phyloP scores from a whole-genome alignment of 305 asterid species.

The Solanum hybrid region DNA sequence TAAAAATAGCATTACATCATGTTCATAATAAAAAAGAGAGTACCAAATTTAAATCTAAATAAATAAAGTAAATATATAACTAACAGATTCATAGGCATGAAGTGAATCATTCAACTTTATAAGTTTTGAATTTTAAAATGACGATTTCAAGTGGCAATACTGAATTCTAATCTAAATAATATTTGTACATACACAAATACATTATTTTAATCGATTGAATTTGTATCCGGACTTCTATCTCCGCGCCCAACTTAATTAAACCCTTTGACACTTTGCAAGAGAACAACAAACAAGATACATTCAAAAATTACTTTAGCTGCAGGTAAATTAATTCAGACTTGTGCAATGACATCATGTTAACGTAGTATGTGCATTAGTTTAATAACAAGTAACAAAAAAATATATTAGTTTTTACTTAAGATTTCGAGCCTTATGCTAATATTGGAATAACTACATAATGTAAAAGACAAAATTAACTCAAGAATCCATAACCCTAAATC shows the following conservation, averaged over 20 bases:
- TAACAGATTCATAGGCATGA: background rate
- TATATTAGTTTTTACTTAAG: background rate
- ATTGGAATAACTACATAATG: slow-evolving; percentile 10
- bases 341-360: background rate
- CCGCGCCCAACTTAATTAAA: background rate
- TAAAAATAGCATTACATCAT: too few relatives aligned
- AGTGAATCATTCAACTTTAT: background rate
- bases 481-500: slow-evolving; percentile 4
- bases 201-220: too few relatives aligned
- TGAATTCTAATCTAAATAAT: background rate
- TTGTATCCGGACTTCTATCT: too few relatives aligned
- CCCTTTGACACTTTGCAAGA: background rate
- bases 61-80: background rate
- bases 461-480: slow-evolving; percentile 15
- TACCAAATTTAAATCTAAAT: background rate
- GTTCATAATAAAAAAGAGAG: background rate
- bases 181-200: background rate
- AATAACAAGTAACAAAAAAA: background rate
- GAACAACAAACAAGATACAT: background rate
- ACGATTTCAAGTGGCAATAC: background rate
- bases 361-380: background rate
- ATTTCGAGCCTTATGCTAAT: slow-evolving; percentile 5
- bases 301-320: background rate
- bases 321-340: background rate
- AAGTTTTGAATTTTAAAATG: background rate